Evolutionary conservation across 2,329 filamentous ascomycete species (phyloP).

Genomic region (Juglanconis sp.): DNA sequence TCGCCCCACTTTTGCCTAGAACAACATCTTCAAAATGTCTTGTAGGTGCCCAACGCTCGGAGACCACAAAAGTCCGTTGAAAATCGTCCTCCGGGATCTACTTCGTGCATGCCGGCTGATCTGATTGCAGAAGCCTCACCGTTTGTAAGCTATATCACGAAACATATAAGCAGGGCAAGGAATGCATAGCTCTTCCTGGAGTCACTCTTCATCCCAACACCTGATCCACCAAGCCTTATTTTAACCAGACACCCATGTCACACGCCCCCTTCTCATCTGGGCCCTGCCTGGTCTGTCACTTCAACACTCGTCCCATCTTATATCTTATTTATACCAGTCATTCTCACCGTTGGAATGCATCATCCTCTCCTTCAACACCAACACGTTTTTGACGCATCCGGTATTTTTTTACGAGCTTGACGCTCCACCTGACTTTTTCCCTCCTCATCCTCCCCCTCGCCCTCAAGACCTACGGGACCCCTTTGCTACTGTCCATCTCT

Average conservation of each 20-base stretch:
- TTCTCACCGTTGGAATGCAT: not conserved
- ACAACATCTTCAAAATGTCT: not conserved
- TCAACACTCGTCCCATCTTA: conserved; percentile 2
- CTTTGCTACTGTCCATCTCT: not conserved
- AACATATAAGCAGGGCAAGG: not conserved
- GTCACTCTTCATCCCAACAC: conserved; percentile 11
- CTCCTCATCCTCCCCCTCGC: not conserved
- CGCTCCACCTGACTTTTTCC: not conserved
- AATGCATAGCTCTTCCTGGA: not conserved
- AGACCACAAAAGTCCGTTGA: not conserved
- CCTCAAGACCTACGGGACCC: not conserved
- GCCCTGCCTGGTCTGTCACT: conserved; percentile 1
- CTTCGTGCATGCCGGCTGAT: not conserved
- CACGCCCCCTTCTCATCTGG: conserved; percentile 3
- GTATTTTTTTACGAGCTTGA: not conserved
- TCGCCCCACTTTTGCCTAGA: not conserved
- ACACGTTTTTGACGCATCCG: not conserved
- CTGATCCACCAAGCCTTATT: conserved; percentile 9
- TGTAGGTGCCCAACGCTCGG: not conserved
- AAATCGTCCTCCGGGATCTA: not conserved
- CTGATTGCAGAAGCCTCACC: not conserved
- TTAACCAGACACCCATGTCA: conserved; percentile 10
- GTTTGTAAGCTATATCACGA: not conserved
- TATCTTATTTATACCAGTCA: conserved; percentile 10
- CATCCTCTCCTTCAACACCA: not conserved